Conservation (phyloP, 768 basidiomycete genomes). For the Hirschioporus abietinus region DNA sequence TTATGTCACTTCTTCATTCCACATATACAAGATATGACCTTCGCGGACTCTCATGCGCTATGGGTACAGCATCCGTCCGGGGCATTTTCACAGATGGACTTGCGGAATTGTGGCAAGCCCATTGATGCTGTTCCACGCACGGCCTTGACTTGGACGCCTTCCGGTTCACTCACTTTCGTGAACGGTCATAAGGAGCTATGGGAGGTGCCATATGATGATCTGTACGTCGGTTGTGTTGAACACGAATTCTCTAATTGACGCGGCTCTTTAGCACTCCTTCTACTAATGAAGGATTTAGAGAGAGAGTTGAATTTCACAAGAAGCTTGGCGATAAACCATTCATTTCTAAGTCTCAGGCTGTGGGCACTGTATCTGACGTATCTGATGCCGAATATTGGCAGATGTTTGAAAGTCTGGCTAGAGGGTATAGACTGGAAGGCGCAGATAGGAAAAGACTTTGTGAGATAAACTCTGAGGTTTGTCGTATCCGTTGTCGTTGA, state of each 20-base stretch:
- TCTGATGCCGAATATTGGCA: slow-evolving; percentile 36
- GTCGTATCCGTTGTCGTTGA: slow-evolving; percentile 9
- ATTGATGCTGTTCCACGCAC: slow-evolving; percentile 63
- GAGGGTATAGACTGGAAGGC: slow-evolving; percentile 52
- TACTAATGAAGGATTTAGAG: background rate
- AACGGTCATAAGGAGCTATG: slow-evolving; percentile 44
- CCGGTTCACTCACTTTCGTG: slow-evolving; percentile 64
- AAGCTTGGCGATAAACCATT: slow-evolving; percentile 52
- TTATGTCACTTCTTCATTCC: slow-evolving; percentile 4
- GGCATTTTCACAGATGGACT: slow-evolving; percentile 73
- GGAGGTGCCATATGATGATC: slow-evolving; percentile 78
- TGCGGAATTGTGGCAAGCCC: slow-evolving; percentile 58
- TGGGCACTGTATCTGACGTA: slow-evolving; percentile 46
- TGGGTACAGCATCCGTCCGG: slow-evolving; percentile 75
- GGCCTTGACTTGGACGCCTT: slow-evolving; percentile 60
- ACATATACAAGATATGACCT: slow-evolving; percentile 50
- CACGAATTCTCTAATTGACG: background rate
- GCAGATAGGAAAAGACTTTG: slow-evolving; percentile 45
- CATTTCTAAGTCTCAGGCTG: slow-evolving; percentile 46
- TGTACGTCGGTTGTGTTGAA: slow-evolving; percentile 48
- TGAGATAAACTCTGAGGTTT: slow-evolving; percentile 53
- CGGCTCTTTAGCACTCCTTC: background rate
- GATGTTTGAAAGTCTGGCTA: slow-evolving; percentile 56
- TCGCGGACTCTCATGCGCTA: slow-evolving; percentile 64
- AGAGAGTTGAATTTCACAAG: slow-evolving; percentile 39